Evolutionary conservation across 331 rosid genomes (phyloP).

Genomic region (Prunus yedoensis): DNA sequence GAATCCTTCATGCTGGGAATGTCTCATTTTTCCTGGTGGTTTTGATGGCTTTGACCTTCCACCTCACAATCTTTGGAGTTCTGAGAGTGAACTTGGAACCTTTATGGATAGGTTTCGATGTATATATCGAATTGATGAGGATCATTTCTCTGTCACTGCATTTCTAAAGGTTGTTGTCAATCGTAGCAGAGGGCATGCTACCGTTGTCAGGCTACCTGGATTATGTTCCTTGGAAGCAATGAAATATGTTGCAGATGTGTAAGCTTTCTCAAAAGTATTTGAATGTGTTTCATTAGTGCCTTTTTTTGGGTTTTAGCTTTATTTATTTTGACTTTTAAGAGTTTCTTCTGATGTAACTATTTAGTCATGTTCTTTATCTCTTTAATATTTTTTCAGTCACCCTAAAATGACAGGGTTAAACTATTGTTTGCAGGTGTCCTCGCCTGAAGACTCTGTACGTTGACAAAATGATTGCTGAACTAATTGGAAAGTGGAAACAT

Average conservation of each 20-base stretch:
- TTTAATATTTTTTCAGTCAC: too few species aligned
- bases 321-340: too few species aligned
- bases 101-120: not conserved
- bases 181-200: slow-evolving; percentile 6
- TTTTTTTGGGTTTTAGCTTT: too few species aligned
- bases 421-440: slow-evolving; percentile 9
- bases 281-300: too few species aligned
- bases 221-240: not conserved
- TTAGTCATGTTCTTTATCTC: too few species aligned
- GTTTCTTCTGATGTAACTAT: too few species aligned
- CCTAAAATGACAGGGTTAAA: too few species aligned
- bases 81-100: not conserved
- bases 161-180: not conserved
- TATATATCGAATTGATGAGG: not conserved
- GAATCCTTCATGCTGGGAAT: too few species aligned
- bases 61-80: too few species aligned
- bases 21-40: not conserved
- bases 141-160: not conserved
- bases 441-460: not conserved
- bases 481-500: slow-evolving; percentile 4
- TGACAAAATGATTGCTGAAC: not conserved
- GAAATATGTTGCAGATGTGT: not conserved
- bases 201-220: not conserved
- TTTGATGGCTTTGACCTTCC: too few species aligned
- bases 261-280: not conserved